Evolutionary conservation across 2,329 filamentous ascomycete genomes (phyloP), one percentile per base, ranked within the genome.

Genomic region (Ophiostoma populinum): DNA sequence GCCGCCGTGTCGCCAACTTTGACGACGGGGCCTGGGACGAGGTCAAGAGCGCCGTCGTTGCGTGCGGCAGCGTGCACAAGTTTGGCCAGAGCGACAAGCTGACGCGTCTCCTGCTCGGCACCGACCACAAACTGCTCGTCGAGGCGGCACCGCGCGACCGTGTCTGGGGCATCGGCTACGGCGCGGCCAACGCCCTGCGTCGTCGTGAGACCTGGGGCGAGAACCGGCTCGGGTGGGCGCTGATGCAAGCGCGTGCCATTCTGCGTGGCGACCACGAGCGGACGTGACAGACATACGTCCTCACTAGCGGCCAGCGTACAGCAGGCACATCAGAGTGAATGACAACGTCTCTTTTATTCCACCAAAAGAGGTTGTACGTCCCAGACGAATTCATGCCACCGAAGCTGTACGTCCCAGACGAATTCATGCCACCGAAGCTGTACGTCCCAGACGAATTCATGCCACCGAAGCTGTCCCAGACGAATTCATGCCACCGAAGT

Each of bases 151-250:
- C 72, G 9, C 58, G 51, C 39, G 75, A 80, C 54, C 47, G 58
- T 5, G 64, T 79, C 36, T 80, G 75, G 76, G 75, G 75, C 2
- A 56, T 80, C 30, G 75, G 76, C 6, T 77, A 69, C 45, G 54
- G 46, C 3, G 65, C 61, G 7, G 55, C 52, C 13, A 54, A 62
- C 45, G 73, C 72, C 3, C 57, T 54, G 37, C 42, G 18, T 2
- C 59, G 61, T 33, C 58, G 62, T 32, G 48, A 53, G 13, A 43
- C 50, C 3, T 80, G 75, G 76, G 75, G 75, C 0, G 38, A 65
- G 53, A 80, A 80, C 52, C 47, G 78, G 38, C 49, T 80, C 31
- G 75, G 75, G 0, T 67, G 67, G 53, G 70, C 64, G 17, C 50
- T 80, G 49, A 70, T 48, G 67, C 59, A 57, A 35, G 70, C 71